A percentile compares a stretch with the other conserved stretches of the same genome.
phyloP scores from a whole-genome alignment of 257 asterid genomes.

The Scutellaria minor region DNA sequence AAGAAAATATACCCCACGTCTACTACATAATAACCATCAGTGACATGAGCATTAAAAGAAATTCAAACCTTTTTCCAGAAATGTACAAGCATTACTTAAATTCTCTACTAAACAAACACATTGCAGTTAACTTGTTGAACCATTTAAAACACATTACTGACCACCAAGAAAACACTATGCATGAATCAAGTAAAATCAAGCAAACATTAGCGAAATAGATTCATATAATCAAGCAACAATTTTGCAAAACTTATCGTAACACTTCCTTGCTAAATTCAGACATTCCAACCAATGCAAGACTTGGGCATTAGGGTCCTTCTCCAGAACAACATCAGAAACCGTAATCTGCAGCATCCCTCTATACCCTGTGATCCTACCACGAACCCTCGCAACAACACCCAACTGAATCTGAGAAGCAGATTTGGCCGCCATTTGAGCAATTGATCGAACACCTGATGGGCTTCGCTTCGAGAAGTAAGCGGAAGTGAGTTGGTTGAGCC shows the following conservation, averaged over 20 bases:
- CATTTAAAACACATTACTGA: conserved; percentile 9
- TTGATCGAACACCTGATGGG: conserved; percentile 77
- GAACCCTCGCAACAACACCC: conserved; percentile 74
- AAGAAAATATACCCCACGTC: neutral
- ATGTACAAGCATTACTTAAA: neutral
- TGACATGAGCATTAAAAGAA: neutral
- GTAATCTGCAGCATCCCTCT: conserved; percentile 66
- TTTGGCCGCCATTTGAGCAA: conserved; percentile 52
- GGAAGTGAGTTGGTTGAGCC: conserved; percentile 75
- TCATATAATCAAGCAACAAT: conserved; percentile 22
- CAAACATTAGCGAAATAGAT: neutral
- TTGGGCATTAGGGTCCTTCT: conserved; percentile 79
- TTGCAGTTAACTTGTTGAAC: neutral
- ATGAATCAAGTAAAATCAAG: no score
- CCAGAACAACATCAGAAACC: conserved; percentile 70
- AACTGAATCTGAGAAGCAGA: conserved; percentile 57
- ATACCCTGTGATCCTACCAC: conserved; percentile 67
- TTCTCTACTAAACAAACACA: neutral
- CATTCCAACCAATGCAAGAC: conserved; percentile 66
- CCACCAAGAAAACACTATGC: neutral
- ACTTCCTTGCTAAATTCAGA: conserved; percentile 42
- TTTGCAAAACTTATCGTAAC: conserved; percentile 35
- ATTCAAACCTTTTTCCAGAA: neutral
- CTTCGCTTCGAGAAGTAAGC: conserved; percentile 56
- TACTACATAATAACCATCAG: neutral